Evolutionary conservation across 192 early-diverging fungal species (phyloP).

Genomic region (Chytriomyces sp.): DNA sequence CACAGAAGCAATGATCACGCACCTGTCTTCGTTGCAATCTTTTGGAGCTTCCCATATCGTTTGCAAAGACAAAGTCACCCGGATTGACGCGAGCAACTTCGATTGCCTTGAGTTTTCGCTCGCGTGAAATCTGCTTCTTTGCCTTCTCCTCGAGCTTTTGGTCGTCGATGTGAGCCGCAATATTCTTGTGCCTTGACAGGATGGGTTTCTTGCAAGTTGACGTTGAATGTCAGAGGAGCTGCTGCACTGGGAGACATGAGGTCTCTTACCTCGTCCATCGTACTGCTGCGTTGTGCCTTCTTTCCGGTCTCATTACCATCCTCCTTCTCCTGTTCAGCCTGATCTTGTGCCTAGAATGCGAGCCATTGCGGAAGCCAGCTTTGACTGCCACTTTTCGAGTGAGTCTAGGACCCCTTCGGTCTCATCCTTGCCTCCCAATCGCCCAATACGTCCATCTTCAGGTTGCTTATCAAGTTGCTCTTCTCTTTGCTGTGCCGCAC

Average conservation of each 20-base stretch:
- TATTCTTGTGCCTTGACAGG: conserved; percentile 77
- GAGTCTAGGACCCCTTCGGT: background rate
- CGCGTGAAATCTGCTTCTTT: conserved; percentile 70
- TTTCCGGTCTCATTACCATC: background rate
- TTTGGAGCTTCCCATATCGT: conserved; percentile 84
- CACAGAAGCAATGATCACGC: conserved; percentile 23
- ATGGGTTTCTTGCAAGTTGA: conserved; percentile 63
- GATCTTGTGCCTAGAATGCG: conserved; percentile 59
- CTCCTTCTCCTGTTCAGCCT: conserved; percentile 43
- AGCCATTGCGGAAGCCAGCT: conserved; percentile 69
- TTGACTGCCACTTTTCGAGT: conserved; percentile 49
- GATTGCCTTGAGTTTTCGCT: conserved; percentile 63
- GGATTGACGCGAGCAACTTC: conserved; percentile 75
- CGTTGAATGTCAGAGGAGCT: background rate
- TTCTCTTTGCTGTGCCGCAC: background rate
- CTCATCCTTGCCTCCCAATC: background rate
- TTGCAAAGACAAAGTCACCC: conserved; percentile 59
- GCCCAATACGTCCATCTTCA: conserved; percentile 26
- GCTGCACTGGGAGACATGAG: background rate
- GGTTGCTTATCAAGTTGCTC: conserved; percentile 43
- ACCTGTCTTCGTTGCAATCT: conserved; percentile 90
- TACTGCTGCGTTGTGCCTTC: background rate
- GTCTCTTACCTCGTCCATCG: too few relatives aligned
- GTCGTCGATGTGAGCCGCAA: conserved; percentile 81
- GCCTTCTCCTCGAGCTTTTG: conserved; percentile 82